Evolutionary conservation across 768 basidiomycete species (phyloP).

Genomic region (Tremella yokohamensis): DNA sequence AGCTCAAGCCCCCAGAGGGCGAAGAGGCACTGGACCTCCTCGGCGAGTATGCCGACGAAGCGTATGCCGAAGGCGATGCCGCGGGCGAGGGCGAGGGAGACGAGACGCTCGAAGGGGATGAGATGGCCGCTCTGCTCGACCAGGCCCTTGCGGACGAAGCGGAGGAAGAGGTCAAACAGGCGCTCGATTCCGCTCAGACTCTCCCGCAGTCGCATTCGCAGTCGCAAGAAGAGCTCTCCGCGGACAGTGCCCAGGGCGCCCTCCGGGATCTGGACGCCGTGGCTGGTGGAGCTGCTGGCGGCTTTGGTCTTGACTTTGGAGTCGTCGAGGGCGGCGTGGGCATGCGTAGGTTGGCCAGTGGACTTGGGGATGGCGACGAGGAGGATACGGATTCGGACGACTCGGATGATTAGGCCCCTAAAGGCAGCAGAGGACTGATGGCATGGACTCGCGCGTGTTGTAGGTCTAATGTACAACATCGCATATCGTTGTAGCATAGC

Average conservation of each 20-base stretch:
- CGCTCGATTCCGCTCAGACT: not conserved
- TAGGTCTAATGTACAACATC: slow-evolving; percentile 1
- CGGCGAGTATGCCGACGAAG: slow-evolving; percentile 7
- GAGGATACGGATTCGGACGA: slow-evolving; percentile 28
- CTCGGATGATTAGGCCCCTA: slow-evolving; percentile 24
- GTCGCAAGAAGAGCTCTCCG: not conserved
- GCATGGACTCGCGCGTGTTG: too few relatives aligned
- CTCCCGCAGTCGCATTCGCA: not conserved
- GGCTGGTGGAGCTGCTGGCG: too few relatives aligned
- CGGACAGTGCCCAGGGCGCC: too few relatives aligned
- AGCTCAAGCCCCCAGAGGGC: not conserved
- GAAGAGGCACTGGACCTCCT: too few relatives aligned
- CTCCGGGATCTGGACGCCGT: too few relatives aligned
- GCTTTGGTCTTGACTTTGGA: too few relatives aligned
- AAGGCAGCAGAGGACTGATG: too few relatives aligned
- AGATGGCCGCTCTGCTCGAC: slow-evolving; percentile 15
- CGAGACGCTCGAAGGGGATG: slow-evolving; percentile 21
- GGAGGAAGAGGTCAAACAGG: slow-evolving; percentile 11
- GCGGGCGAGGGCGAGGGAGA: slow-evolving; percentile 16
- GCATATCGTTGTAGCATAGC: not conserved
- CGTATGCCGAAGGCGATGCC: slow-evolving; percentile 12
- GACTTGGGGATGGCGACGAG: slow-evolving; percentile 18
- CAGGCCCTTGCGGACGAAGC: slow-evolving; percentile 7
- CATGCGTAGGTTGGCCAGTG: slow-evolving; percentile 25
- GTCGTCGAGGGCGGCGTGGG: slow-evolving; percentile 36